Percentiles rank a stretch among this genome's conserved stretches.
phyloP scores from a whole-genome alignment of 257 asterid species.

The Rauvolfia tetraphylla region DNA sequence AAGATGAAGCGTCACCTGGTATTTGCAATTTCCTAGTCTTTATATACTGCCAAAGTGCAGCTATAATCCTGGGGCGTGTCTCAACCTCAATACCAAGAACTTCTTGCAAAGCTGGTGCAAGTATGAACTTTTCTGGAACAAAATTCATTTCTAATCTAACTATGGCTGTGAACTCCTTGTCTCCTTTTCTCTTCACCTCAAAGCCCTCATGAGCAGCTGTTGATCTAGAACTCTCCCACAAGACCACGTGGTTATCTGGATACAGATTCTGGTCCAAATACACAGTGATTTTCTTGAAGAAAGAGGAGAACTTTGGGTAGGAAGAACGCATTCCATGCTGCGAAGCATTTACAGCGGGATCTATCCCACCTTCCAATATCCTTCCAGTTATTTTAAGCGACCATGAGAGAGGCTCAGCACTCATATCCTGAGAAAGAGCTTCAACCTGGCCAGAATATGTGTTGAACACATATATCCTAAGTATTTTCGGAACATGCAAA shows the following conservation, averaged over 20 bases:
- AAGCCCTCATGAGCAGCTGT: conserved; percentile 70
- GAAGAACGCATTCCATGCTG: conserved; percentile 26
- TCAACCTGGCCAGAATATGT: conserved; percentile 33
- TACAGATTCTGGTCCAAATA: conserved; percentile 81
- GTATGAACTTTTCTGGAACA: conserved; percentile 65
- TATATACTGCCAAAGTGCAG: conserved; percentile 81
- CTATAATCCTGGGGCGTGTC: conserved; percentile 60
- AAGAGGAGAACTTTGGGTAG: conserved; percentile 66
- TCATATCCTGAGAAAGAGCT: conserved; percentile 29
- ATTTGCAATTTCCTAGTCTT: conserved; percentile 63
- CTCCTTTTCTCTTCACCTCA: conserved; percentile 90
- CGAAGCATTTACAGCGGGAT: conserved; percentile 38
- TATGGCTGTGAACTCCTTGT: conserved; percentile 79
- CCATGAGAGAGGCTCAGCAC: conserved; percentile 69
- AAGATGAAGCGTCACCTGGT: conserved; percentile 63
- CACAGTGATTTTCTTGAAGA: conserved; percentile 73
- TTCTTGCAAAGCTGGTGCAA: conserved; percentile 72
- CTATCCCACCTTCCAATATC: conserved; percentile 60
- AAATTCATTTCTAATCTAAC: conserved; percentile 84
- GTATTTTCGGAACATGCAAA: conserved; percentile 24
- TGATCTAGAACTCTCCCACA: conserved; percentile 85
- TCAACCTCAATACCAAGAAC: conserved; percentile 84
- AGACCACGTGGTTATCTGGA: conserved; percentile 77
- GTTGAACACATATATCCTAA: conserved; percentile 41
- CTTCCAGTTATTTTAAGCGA: conserved; percentile 69